Evolutionary conservation across 805 yeast genomes (phyloP), one percentile per base, ranked within the genome.

Genomic region (Saccharomycopsis sp.): DNA sequence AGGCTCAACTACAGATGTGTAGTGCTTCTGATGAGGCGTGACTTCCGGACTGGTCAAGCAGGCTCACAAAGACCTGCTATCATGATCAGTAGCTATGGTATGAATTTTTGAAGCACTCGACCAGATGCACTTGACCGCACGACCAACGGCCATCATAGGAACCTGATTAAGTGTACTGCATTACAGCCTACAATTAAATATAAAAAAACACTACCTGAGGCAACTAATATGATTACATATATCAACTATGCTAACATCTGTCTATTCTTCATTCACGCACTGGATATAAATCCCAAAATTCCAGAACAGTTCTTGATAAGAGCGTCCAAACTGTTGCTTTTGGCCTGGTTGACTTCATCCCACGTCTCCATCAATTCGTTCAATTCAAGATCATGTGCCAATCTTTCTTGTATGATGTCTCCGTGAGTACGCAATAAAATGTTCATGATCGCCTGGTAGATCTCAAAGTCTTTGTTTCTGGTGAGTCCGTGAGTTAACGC

Each of bases 301-400:
- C 96, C 91, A 1, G 94, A 79, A 70, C 96, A 89, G 70, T 83
- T 89, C 68, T 90, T 87, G 46, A 82, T 81, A 60, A 88, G 70
- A 34, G 79, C 81, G 66, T 89, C 96, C 65, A 91, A 70, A 15
- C 75, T 76, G 2, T 74, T 75, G 44, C 77, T 73, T 52, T 75
- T 76, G 0, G 58, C 63, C 7, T 66, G 61, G 60, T 81, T 84
- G 7, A 68, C 66, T 0, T 54, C 64, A 47, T 75, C 70, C 85
- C 89, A 87, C 21, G 68, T 62, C 2, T 73, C 70, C 52, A 90
- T 70, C 1, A 83, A 79, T 0, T 65, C 70, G 7, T 70, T 69
- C 51, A 86, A 69, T n/a, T 68, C 66, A 1, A 69, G 73, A 50
- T 75, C 77, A 1, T 54, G 66, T n/a, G 41, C 21, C 15, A 61